These are phyloP conservation scores for Crithidia brevicula DNA, from an alignment of 208 protist genomes.

Conservation along the genomic window DNA sequence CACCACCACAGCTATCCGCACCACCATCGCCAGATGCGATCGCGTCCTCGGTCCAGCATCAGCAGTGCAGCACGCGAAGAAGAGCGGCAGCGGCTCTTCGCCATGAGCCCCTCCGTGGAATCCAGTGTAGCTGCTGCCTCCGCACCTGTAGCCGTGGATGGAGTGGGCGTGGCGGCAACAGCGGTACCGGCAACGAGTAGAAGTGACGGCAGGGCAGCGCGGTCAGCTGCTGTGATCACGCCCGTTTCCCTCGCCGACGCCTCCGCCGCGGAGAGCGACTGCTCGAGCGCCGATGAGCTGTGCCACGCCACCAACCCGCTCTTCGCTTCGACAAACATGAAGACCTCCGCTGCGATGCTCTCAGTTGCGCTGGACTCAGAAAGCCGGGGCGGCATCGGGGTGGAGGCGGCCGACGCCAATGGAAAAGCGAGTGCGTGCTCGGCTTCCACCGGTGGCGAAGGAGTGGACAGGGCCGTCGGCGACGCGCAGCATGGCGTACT, in stretches of 20 bases:
- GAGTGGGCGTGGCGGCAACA: no score
- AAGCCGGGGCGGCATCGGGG: background rate
- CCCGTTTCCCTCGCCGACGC: constrained; percentile 13
- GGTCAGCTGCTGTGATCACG: background rate
- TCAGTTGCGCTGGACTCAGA: constrained; percentile 21
- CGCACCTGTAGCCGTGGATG: background rate
- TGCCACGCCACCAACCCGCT: constrained; percentile 1
- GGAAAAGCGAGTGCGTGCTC: no score
- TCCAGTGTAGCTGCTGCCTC: background rate
- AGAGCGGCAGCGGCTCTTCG: constrained; percentile 21
- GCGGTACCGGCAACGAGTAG: background rate
- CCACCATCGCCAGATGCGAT: background rate
- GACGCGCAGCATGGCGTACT: no score
- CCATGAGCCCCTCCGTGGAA: constrained; percentile 1
- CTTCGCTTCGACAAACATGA: constrained; percentile 25
- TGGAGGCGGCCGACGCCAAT: no score
- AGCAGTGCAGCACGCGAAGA: constrained; percentile 18
- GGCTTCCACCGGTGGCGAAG: no score
- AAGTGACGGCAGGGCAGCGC: background rate
- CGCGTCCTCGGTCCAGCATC: background rate
- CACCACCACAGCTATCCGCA: background rate
- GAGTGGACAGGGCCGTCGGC: no score
- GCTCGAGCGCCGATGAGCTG: constrained; percentile 9
- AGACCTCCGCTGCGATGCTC: constrained; percentile 29
- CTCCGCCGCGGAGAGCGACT: constrained; percentile 18